A percentile compares a stretch with the other conserved stretches of the same genome.
These are phyloP conservation scores for Funneliformis geosporum DNA, from an alignment of 192 early-diverging fungal genomes.

Conservation along the genomic window DNA sequence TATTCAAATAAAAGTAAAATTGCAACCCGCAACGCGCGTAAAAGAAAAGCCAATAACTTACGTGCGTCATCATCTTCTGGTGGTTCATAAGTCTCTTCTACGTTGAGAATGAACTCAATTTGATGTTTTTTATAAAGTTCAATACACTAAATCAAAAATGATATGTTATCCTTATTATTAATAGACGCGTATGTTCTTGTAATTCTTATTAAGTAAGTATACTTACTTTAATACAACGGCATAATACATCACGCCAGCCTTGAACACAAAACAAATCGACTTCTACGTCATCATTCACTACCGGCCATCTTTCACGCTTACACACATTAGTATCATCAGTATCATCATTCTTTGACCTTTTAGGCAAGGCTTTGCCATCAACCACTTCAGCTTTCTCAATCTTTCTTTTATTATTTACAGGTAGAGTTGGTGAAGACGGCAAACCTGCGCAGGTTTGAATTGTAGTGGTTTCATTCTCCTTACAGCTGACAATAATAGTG, in stretches of 20 bases:
- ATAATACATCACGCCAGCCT: conserved; percentile 75
- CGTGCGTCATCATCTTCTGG: conserved; percentile 73
- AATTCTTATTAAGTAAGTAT: not conserved
- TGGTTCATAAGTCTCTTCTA: conserved; percentile 73
- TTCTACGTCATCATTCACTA: conserved; percentile 37
- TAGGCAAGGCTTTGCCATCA: not conserved
- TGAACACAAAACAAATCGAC: conserved; percentile 69
- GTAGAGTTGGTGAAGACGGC: not conserved
- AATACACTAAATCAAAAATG: conserved; percentile 44
- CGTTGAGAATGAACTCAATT: conserved; percentile 56
- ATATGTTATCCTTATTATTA: not conserved
- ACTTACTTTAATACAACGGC: conserved; percentile 60
- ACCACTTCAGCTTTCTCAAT: conserved; percentile 15
- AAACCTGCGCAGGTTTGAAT: not conserved
- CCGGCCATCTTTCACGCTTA: conserved; percentile 30
- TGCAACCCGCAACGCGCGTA: not conserved
- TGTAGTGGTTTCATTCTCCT: not conserved
- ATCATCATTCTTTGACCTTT: conserved; percentile 28
- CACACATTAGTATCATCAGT: conserved; percentile 10
- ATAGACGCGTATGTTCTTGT: not conserved
- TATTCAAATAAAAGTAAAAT: not conserved
- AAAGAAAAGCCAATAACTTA: not conserved
- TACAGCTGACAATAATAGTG: not conserved
- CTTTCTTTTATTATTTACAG: conserved; percentile 29
- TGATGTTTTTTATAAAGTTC: conserved; percentile 46